Conservation (phyloP, 768 basidiomycete genomes). For the Zangia roseola region DNA sequence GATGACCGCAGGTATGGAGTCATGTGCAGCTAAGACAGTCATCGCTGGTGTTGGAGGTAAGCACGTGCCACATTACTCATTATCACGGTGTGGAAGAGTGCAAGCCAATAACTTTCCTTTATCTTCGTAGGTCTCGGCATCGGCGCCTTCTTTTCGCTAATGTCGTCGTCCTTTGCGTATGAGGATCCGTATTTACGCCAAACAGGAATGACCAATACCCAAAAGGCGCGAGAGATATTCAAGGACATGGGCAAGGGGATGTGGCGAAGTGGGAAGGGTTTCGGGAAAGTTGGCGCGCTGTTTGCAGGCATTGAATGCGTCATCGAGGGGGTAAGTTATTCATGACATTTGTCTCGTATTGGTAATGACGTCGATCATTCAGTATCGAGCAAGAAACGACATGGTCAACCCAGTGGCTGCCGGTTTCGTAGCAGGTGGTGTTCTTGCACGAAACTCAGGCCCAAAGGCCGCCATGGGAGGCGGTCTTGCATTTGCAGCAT, state of each 20-base stretch:
- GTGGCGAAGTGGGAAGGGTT: slow-evolving; percentile 87
- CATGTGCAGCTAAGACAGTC: slow-evolving; percentile 79
- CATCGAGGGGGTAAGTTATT: slow-evolving; percentile 79
- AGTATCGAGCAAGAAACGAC: slow-evolving; percentile 98
- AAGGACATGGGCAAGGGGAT: slow-evolving; percentile 94
- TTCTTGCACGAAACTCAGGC: slow-evolving; percentile 85
- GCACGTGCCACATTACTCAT: slow-evolving; percentile 25
- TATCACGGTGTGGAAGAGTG: neutral
- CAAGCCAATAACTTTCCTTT: slow-evolving; percentile 1
- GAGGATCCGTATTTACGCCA: slow-evolving; percentile 86
- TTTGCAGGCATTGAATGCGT: slow-evolving; percentile 97
- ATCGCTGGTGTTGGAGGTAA: slow-evolving; percentile 82
- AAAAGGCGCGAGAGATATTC: slow-evolving; percentile 83
- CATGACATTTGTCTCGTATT: neutral
- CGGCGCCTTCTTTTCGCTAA: slow-evolving; percentile 94
- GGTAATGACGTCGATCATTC: neutral
- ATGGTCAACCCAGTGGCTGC: slow-evolving; percentile 87
- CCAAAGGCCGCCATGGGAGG: slow-evolving; percentile 86
- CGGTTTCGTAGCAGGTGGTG: slow-evolving; percentile 85
- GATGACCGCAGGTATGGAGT: slow-evolving; percentile 75
- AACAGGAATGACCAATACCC: slow-evolving; percentile 55
- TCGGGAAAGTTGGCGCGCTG: slow-evolving; percentile 90
- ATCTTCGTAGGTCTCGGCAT: slow-evolving; percentile 71
- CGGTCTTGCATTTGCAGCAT: slow-evolving; percentile 88
- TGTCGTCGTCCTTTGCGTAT: slow-evolving; percentile 93